Conservation (phyloP, 805 yeast species). For the Zygosaccharomyces pseudorouxii region DNA sequence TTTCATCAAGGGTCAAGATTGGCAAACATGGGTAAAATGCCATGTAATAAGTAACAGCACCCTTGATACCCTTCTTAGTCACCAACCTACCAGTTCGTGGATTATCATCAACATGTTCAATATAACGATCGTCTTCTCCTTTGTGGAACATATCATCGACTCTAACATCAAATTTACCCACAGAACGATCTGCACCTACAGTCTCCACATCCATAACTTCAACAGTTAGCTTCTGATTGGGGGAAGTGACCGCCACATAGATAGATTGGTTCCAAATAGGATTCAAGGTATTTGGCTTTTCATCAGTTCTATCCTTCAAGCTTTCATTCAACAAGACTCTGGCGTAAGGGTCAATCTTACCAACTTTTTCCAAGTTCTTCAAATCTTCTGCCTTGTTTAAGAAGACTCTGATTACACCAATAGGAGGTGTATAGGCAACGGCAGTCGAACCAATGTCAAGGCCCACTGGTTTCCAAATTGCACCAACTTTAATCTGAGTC, state of each 20-base stretch:
- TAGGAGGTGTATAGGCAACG: conserved; percentile 86
- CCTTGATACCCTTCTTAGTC: conserved; percentile 78
- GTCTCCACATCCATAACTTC: conserved; percentile 92
- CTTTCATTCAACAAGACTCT: conserved; percentile 74
- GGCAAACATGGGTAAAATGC: conserved; percentile 83
- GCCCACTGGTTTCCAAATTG: conserved; percentile 84
- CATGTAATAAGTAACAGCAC: conserved; percentile 64
- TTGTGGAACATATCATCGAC: conserved; percentile 62
- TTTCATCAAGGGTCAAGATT: conserved; percentile 72
- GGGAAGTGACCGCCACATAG: conserved; percentile 76
- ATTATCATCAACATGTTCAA: conserved; percentile 53
- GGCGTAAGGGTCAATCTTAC: conserved; percentile 88
- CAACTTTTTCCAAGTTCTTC: conserved; percentile 81
- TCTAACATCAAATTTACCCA: conserved; percentile 76
- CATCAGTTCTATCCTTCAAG: conserved; percentile 70
- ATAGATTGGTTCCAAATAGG: conserved; percentile 85
- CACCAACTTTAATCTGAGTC: conserved; percentile 67
- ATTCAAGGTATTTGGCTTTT: conserved; percentile 57
- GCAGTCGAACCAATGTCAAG: conserved; percentile 62
- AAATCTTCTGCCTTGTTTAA: conserved; percentile 68
- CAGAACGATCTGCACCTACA: conserved; percentile 72
- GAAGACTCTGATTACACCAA: conserved; percentile 80
- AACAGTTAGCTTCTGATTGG: conserved; percentile 73
- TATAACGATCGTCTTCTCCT: conserved; percentile 54
- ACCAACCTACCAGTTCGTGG: conserved; percentile 59